Evolutionary conservation across 129 eudicot species (phyloP), one percentile per base, ranked within the genome.

Genomic region (Flaveria trinervia): DNA sequence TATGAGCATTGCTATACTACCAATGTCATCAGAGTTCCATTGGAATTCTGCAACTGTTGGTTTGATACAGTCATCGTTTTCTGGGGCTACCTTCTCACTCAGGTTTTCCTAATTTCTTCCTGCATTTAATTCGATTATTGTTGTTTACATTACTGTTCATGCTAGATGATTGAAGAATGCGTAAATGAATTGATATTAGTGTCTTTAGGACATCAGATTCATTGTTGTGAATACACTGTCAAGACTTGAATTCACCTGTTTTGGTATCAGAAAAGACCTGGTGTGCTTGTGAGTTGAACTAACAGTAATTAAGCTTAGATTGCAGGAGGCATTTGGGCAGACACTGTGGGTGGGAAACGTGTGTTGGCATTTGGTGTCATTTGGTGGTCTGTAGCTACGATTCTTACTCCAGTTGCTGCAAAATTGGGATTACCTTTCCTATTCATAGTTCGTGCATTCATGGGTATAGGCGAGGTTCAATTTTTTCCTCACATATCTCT

Each of bases 281-380:
- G 16, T 23, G 74, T 23, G 44, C 18, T 70, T 48, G 39, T 20
- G 74, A 11, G 23, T 41, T 43, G 43, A 73, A 80, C 55, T 82
- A 77, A 82, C 49, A 54, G 65, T 77, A 72, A 73, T n/a, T 66
- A 76, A 70, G 73, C 77, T 69, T 87, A 93, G 98, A 77, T 93
- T 77, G 98, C 98, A 68, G 98, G 98, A 78, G 98, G 98, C 70
- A 93, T 93, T 12, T 93, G 96, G 98, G 98, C 98, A 33, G 98
- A 93, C 92, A 93, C 95, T 59, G 89, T 90, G 57, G 98, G 98
- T 28, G 98, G 98, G 65, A 93, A 93, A 80, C 73, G 75, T 66
- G 98, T 93, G 54, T 83, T 93, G 68, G 96, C 89, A 48, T 93
- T 93, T 25, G 98, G 92, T 64, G 98, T 93, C 17, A 84, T 90